Conservation (phyloP, 306 rosid genomes). For the Vigna radiata region DNA sequence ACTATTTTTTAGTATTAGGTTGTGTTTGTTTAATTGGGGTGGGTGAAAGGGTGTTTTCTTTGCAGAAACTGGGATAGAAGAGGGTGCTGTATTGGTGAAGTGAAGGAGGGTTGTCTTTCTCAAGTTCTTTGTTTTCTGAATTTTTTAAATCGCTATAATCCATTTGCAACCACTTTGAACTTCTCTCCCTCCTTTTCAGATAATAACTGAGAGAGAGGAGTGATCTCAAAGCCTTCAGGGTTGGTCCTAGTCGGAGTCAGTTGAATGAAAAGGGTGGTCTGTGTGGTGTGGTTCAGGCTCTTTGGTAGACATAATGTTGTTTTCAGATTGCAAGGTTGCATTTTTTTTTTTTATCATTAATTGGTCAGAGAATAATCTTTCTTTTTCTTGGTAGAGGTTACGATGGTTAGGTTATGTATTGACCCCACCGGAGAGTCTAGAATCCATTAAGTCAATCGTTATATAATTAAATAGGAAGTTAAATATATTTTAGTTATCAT, state of each 20-base stretch:
- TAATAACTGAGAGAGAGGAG: slow-evolving; percentile 51
- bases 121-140: slow-evolving; percentile 34
- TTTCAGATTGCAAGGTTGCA: slow-evolving; percentile 39
- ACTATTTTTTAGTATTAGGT: slow-evolving; percentile 26
- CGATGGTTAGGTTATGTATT: not conserved
- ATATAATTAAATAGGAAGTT: not conserved
- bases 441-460: not conserved
- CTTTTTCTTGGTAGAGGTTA: not conserved
- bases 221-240: slow-evolving; percentile 67
- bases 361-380: not conserved
- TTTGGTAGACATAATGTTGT: slow-evolving; percentile 44
- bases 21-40: slow-evolving; percentile 61
- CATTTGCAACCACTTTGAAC: slow-evolving; percentile 54
- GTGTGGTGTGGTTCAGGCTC: slow-evolving; percentile 35
- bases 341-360: not conserved
- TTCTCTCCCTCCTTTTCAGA: slow-evolving; percentile 22
- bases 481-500: too few species aligned
- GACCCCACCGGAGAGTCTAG: slow-evolving; percentile 4
- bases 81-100: slow-evolving; percentile 50
- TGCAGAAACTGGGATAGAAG: slow-evolving; percentile 47
- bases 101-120: slow-evolving; percentile 58
- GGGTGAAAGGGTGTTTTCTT: slow-evolving; percentile 77
- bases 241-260: slow-evolving; percentile 59
- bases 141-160: slow-evolving; percentile 31
- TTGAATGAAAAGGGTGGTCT: slow-evolving; percentile 52